Percentiles rank a stretch among this genome's conserved stretches.
Conservation (phyloP, 371 early-diverging fungal genomes). For the Rhizopus sp. region DNA sequence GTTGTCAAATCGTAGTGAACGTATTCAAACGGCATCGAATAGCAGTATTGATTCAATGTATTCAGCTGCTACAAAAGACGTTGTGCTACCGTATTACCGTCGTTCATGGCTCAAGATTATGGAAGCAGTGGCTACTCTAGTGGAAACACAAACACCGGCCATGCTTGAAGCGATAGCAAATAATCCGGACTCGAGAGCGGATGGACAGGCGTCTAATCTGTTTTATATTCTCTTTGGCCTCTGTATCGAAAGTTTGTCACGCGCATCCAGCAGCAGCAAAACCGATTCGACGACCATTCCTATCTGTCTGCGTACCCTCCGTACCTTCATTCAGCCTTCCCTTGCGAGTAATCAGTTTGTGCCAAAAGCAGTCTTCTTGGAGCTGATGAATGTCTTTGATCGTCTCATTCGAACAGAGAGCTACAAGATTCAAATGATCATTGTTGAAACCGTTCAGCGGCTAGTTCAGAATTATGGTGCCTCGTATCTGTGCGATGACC, state of each 20-base stretch:
- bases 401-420: slow-evolving; percentile 59
- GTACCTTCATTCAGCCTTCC: slow-evolving; percentile 45
- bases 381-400: slow-evolving; percentile 67
- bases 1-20: slow-evolving; percentile 42
- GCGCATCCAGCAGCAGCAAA: slow-evolving; percentile 41
- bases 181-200: slow-evolving; percentile 36
- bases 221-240: slow-evolving; percentile 67
- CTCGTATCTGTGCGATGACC: slow-evolving; percentile 43
- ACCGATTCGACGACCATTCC: slow-evolving; percentile 35
- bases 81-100: slow-evolving; percentile 60
- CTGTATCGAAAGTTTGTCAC: slow-evolving; percentile 64
- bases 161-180: slow-evolving; percentile 45
- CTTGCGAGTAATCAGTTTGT: slow-evolving; percentile 45
- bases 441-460: slow-evolving; percentile 49
- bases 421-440: slow-evolving; percentile 43
- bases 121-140: slow-evolving; percentile 56
- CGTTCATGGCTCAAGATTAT: slow-evolving; percentile 59
- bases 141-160: slow-evolving; percentile 42
- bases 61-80: slow-evolving; percentile 54
- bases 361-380: slow-evolving; percentile 59
- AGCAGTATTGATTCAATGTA: slow-evolving; percentile 55
- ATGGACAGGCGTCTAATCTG: slow-evolving; percentile 41
- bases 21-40: slow-evolving; percentile 44
- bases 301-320: slow-evolving; percentile 43
- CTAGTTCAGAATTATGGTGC: slow-evolving; percentile 46